These are phyloP conservation scores for Dendrobium nobile DNA, from an alignment of 106 monocot species.

Conservation along the genomic window DNA sequence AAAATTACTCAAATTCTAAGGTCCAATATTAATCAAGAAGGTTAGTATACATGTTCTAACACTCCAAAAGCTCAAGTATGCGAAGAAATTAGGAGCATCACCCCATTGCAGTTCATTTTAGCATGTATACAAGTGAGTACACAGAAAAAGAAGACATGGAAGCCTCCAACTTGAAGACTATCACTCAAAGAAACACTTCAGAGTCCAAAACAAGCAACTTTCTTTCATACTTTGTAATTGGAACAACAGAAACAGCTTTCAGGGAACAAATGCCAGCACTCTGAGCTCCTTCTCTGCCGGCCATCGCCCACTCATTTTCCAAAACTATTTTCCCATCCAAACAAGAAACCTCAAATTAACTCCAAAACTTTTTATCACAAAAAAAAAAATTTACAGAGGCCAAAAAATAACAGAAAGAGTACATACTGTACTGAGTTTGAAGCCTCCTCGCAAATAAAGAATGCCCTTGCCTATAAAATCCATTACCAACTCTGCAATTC, in stretches of 20 bases:
- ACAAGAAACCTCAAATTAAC: background rate
- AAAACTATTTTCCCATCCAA: slow-evolving; percentile 12
- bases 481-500: slow-evolving; percentile 13
- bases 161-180: background rate
- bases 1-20: no score
- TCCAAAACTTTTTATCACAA: background rate
- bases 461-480: slow-evolving; percentile 4
- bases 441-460: background rate
- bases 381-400: background rate
- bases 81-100: background rate
- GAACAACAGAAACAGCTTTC: slow-evolving; percentile 14
- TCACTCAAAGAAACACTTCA: background rate
- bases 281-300: slow-evolving; percentile 5
- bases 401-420: background rate
- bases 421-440: slow-evolving; percentile 26
- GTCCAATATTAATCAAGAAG: background rate
- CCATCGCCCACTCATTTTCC: slow-evolving; percentile 8
- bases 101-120: background rate
- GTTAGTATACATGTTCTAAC: background rate
- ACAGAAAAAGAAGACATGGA: background rate
- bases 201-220: background rate
- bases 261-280: slow-evolving; percentile 21
- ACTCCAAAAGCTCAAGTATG: background rate
- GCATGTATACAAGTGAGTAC: background rate
- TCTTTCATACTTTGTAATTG: slow-evolving; percentile 22